Percentiles rank a stretch among this genome's conserved stretches.
Conservation (phyloP, 805 yeast genomes). For the Cyberlindnera xishuangbannaensis region DNA sequence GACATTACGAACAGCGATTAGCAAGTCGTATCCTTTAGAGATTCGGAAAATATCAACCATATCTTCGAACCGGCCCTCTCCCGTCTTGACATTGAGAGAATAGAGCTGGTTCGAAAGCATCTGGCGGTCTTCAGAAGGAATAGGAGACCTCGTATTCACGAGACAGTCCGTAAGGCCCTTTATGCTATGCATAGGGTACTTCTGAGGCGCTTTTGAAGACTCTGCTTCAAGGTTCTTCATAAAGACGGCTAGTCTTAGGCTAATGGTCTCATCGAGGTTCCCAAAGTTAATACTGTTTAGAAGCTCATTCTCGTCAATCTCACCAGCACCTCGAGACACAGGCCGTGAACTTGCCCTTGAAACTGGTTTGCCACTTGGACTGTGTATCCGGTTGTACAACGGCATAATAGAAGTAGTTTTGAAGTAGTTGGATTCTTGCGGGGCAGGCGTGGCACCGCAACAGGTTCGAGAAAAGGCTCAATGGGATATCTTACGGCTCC, state of each 20-base stretch:
- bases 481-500: too few species aligned
- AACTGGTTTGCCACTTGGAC: slow-evolving; percentile 5
- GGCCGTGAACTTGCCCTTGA: slow-evolving; percentile 11
- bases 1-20: slow-evolving; percentile 18
- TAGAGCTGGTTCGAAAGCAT: slow-evolving; percentile 23
- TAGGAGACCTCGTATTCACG: slow-evolving; percentile 17
- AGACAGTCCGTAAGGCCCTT: slow-evolving; percentile 18
- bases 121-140: slow-evolving; percentile 22
- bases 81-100: slow-evolving; percentile 17
- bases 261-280: slow-evolving; percentile 23
- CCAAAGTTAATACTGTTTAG: slow-evolving; percentile 21
- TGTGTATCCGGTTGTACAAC: slow-evolving; percentile 1
- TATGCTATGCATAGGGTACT: slow-evolving; percentile 20
- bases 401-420: too few species aligned
- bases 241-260: slow-evolving; percentile 18
- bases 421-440: too few species aligned
- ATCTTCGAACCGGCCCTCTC: slow-evolving; percentile 14
- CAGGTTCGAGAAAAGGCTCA: too few species aligned
- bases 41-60: slow-evolving; percentile 14
- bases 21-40: slow-evolving; percentile 15
- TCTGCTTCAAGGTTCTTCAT: slow-evolving; percentile 8
- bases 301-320: slow-evolving; percentile 18
- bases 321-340: slow-evolving; percentile 10
- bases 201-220: slow-evolving; percentile 11
- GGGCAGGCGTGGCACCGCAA: too few species aligned